phyloP scores from a whole-genome alignment of 2,329 filamentous ascomycete genomes.

The Venturia carpophila region DNA sequence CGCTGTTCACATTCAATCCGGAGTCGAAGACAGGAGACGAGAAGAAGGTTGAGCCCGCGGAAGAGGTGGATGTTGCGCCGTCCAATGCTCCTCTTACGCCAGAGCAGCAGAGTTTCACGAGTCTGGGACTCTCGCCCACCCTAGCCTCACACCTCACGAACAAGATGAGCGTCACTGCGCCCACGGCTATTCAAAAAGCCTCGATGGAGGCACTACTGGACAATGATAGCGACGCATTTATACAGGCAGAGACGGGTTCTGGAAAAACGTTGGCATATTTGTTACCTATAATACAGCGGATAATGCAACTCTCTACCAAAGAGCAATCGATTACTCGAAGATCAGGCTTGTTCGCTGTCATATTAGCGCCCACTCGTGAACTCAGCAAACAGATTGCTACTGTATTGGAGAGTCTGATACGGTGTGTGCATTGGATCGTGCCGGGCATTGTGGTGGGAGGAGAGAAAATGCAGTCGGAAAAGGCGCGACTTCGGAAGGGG shows the following conservation, averaged over 20 bases:
- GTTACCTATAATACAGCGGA: conserved; percentile 80
- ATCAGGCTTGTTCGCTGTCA: conserved; percentile 84
- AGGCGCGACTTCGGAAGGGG: conserved; percentile 86
- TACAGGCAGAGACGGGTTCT: conserved; percentile 94
- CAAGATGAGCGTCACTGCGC: conserved; percentile 82
- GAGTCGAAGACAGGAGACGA: conserved; percentile 55
- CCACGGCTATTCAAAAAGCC: conserved; percentile 89
- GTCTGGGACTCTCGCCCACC: conserved; percentile 70
- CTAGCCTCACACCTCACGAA: conserved; percentile 74
- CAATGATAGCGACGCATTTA: conserved; percentile 82
- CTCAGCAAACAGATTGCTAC: conserved; percentile 87
- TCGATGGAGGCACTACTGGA: conserved; percentile 73
- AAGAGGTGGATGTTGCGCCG: conserved; percentile 52
- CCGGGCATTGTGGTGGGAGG: conserved; percentile 74
- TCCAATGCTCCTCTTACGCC: conserved; percentile 86
- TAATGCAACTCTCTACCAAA: conserved; percentile 56
- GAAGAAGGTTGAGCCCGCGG: conserved; percentile 38
- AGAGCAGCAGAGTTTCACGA: conserved; percentile 78
- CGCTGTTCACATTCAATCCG: conserved; percentile 87
- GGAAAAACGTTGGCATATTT: conserved; percentile 97
- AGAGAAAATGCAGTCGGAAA: conserved; percentile 73
- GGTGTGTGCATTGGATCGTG: conserved; percentile 91
- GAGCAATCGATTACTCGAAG: conserved; percentile 47
- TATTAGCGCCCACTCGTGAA: conserved; percentile 91
- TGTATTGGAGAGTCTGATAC: conserved; percentile 75